Evolutionary conservation across 2,329 filamentous ascomycete genomes (phyloP).

Genomic region (Nannizziopsis barbatae): DNA sequence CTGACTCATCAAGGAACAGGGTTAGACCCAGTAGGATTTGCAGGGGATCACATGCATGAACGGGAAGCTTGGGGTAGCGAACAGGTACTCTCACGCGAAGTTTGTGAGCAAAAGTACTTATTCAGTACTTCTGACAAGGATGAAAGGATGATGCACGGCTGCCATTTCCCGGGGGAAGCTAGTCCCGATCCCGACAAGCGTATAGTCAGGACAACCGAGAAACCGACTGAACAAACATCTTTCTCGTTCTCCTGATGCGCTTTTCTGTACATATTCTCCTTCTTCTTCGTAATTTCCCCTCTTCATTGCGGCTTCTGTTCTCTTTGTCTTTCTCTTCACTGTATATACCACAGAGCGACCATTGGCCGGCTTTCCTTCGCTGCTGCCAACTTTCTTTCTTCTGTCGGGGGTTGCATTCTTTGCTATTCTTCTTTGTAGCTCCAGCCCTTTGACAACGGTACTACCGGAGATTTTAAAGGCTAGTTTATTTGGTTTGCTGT

Average conservation of each 20-base stretch:
- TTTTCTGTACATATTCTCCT: not conserved
- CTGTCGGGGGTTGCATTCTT: too few relatives aligned
- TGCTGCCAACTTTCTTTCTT: too few relatives aligned
- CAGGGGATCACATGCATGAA: constrained; percentile 4
- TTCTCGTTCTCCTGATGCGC: not conserved
- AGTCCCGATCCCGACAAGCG: too few relatives aligned
- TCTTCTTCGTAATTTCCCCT: not conserved
- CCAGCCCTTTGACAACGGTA: too few relatives aligned
- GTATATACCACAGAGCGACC: not conserved
- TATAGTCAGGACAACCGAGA: too few relatives aligned
- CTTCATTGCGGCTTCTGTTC: not conserved
- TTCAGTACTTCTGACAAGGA: not conserved
- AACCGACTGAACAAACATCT: not conserved
- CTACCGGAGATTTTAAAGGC: too few relatives aligned
- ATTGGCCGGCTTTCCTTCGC: too few relatives aligned
- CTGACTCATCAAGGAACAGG: not conserved
- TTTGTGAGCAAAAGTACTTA: not conserved
- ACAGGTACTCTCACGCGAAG: not conserved
- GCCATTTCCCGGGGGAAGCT: too few relatives aligned
- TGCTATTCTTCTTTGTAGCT: too few relatives aligned
- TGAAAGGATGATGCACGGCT: too few relatives aligned
- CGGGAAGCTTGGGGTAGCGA: not conserved
- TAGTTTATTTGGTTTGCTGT: too few relatives aligned
- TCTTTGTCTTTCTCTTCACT: not conserved
- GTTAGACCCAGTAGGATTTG: not conserved